Conservation (phyloP, 495 filamentous ascomycete genomes). For the Xylaria acuta region DNA sequence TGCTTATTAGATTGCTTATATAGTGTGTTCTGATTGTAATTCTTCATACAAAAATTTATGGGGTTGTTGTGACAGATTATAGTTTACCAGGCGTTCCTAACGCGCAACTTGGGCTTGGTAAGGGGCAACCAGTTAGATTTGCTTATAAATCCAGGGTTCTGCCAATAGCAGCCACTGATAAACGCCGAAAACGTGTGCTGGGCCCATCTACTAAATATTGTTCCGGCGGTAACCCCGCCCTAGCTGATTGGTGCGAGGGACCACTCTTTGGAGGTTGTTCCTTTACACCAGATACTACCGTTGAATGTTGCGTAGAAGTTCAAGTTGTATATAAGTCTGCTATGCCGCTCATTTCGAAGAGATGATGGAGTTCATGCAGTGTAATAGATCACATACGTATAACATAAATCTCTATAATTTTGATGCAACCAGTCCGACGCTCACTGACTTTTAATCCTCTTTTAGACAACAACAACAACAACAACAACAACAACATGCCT, state of each 20-base stretch:
- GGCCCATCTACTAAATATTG: too few relatives aligned
- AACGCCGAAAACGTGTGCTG: too few relatives aligned
- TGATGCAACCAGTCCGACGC: not conserved
- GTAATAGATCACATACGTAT: not conserved
- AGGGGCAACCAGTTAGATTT: not conserved
- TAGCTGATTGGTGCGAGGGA: too few relatives aligned
- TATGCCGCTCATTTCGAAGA: not conserved
- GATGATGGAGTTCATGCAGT: not conserved
- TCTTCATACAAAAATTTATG: too few relatives aligned
- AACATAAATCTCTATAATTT: not conserved
- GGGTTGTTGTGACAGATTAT: too few relatives aligned
- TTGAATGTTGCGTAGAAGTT: not conserved
- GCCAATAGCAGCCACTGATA: not conserved
- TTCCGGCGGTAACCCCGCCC: too few relatives aligned
- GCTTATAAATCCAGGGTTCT: not conserved
- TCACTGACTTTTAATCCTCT: not conserved
- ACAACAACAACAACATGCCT: not conserved
- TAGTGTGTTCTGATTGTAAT: too few relatives aligned
- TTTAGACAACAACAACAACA: not conserved
- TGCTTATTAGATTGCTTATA: too few relatives aligned
- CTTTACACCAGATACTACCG: not conserved
- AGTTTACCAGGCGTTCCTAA: too few relatives aligned
- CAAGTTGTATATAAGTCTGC: constrained; percentile 4
- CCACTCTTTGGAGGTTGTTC: not conserved
- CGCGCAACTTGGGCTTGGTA: too few relatives aligned